Evolutionary conservation across 305 asterid genomes (phyloP), one percentile per base, ranked within the genome.

Genomic region (Nicotiana rustica): DNA sequence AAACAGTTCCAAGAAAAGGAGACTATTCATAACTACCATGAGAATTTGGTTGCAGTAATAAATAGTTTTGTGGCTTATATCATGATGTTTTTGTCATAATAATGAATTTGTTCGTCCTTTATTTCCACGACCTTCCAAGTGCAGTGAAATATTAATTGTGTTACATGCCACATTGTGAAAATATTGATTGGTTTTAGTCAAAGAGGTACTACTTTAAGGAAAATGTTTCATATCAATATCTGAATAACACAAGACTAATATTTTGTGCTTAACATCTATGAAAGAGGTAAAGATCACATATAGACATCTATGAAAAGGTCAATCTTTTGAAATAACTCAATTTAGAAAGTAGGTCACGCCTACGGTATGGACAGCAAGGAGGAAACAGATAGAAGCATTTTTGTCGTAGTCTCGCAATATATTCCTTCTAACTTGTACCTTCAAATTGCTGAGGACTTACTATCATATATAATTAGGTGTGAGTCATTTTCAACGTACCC

Each of bases 401-500:
- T 76, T 55, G 66, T 7, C 17, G 49, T 31, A 29, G 15, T 55
- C 25, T 15, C 17, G 65, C 80, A 75, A 75, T 8, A 9, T 29
- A 75, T 75, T 8, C 29, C 17, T 15, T 75, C 10, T 52, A 49
- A 14, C 8, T 29, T 29, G 47, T 0, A 0, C 80, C 65, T 75
- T 75, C 66, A 75, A 38, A n/a, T 33, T 36, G 9, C 76, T 66
- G 14, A 69, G 33, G 17, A 79, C 78, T 82, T n/a, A 82, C 62
- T 4, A 38, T 61, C 68, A 85, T 62, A 18, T 79, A 55, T 82
- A 61, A 67, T 80, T 97, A 95, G 99, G 99, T 95, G 99, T 83
- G 98, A 95, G 81, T 93, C 99, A 5, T 95, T 95, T 84, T 95
- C 98, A 67, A 95, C 98, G 1, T 95, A 95, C 84, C 99, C 99